Conservation (phyloP, 106 monocot species). For the Chionographis japonica region DNA sequence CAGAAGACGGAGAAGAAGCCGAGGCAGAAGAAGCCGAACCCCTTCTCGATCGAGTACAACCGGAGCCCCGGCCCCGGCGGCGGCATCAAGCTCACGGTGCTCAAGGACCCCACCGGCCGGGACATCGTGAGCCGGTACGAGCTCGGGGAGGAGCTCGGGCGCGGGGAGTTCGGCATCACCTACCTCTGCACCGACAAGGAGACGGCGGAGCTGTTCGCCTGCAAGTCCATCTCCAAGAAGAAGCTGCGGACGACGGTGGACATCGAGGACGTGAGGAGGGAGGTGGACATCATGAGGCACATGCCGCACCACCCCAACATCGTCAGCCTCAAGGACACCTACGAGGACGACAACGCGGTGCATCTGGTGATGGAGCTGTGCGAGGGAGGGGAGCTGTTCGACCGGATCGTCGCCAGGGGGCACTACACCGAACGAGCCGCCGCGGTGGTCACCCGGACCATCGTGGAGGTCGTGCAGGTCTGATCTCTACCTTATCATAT, state of each 20-base stretch:
- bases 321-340: conserved; percentile 61
- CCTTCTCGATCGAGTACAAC: conserved; percentile 55
- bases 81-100: conserved; percentile 22
- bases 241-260: conserved; percentile 68
- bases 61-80: conserved; percentile 9
- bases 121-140: conserved; percentile 44
- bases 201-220: conserved; percentile 30
- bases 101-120: conserved; percentile 44
- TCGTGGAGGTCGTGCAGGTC: conserved; percentile 80
- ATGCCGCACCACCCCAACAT: conserved; percentile 59
- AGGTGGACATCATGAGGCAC: conserved; percentile 71
- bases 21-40: conserved; percentile 50
- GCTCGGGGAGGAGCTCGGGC: conserved; percentile 52
- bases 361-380: conserved; percentile 88
- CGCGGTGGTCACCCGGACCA: conserved; percentile 51
- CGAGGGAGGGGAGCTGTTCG: conserved; percentile 82
- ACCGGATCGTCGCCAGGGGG: conserved; percentile 67
- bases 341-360: conserved; percentile 63
- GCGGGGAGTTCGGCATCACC: conserved; percentile 56
- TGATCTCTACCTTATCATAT: neutral
- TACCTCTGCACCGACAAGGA: conserved; percentile 43
- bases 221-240: conserved; percentile 74
- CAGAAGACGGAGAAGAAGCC: conserved; percentile 18
- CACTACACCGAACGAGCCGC: conserved; percentile 79
- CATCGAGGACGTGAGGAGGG: conserved; percentile 63